Conservation (phyloP, 139 green algal genomes). For the Ulvella scutata region DNA sequence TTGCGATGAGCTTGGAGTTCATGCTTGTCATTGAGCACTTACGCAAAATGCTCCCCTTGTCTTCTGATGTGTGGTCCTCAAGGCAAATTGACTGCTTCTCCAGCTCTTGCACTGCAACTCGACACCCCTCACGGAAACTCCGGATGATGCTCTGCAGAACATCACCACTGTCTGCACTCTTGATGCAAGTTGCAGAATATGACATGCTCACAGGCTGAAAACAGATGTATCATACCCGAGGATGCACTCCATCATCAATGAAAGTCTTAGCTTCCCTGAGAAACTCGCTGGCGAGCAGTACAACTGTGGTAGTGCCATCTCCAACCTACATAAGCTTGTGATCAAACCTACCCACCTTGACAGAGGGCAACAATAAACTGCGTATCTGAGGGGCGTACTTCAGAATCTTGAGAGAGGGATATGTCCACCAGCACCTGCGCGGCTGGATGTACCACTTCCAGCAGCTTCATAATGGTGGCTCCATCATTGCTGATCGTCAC, state of each 20-base stretch:
- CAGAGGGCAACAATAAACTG: no score
- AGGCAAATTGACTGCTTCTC: constrained; percentile 69
- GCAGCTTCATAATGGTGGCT: constrained; percentile 97
- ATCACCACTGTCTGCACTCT: neutral
- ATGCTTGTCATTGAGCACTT: constrained; percentile 90
- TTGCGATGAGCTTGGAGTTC: constrained; percentile 91
- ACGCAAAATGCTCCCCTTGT: constrained; percentile 65
- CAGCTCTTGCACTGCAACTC: constrained; percentile 58
- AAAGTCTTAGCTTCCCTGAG: constrained; percentile 85
- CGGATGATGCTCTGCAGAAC: constrained; percentile 64
- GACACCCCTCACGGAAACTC: constrained; percentile 61
- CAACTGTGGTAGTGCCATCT: constrained; percentile 96
- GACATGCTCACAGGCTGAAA: neutral
- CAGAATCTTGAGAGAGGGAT: constrained; percentile 82
- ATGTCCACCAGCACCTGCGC: constrained; percentile 95
- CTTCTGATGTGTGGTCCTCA: constrained; percentile 39
- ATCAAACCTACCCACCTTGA: neutral
- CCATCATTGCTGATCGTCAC: constrained; percentile 97
- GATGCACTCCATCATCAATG: constrained; percentile 95
- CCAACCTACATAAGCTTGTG: constrained; percentile 54
- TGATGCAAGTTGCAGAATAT: neutral
- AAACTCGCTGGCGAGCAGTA: constrained; percentile 92
- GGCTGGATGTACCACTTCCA: constrained; percentile 96
- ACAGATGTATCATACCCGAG: constrained; percentile 22
- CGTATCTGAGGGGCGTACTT: no score